phyloP scores from a whole-genome alignment of 2,329 filamentous ascomycete genomes.

The Fusarium pseudonygamai region DNA sequence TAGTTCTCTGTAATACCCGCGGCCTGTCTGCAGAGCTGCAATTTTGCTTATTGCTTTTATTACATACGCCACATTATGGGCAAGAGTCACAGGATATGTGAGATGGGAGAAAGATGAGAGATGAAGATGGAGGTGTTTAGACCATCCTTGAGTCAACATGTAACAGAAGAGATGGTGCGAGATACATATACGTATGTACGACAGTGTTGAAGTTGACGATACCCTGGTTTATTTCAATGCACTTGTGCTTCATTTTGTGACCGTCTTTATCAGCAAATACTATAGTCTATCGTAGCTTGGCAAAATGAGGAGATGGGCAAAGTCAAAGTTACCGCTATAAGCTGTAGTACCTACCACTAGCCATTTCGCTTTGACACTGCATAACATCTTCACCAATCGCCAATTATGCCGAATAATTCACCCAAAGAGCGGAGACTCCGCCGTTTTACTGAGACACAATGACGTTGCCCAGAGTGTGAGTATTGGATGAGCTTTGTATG shows the following conservation, averaged over 20 bases:
- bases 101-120: neutral
- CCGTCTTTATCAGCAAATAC: neutral
- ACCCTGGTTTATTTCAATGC: slow-evolving; percentile 10
- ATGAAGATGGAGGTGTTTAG: neutral
- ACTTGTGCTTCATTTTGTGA: neutral
- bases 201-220: slow-evolving; percentile 32
- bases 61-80: slow-evolving; percentile 18
- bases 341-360: neutral
- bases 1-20: slow-evolving; percentile 44
- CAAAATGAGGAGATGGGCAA: neutral
- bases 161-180: slow-evolving; percentile 9
- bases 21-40: slow-evolving; percentile 31
- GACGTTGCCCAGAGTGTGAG: slow-evolving; percentile 13
- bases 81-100: slow-evolving; percentile 22
- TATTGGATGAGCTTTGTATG: neutral
- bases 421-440: slow-evolving; percentile 28
- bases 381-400: slow-evolving; percentile 10
- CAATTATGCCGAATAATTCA: slow-evolving; percentile 28
- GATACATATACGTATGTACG: slow-evolving; percentile 24
- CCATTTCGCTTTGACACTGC: neutral
- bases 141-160: neutral
- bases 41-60: slow-evolving; percentile 38
- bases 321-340: neutral
- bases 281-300: neutral
- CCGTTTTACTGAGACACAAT: slow-evolving; percentile 14